Evolutionary conservation across 2,329 filamentous ascomycete species (phyloP).

Genomic region (Botrytis byssoidea): DNA sequence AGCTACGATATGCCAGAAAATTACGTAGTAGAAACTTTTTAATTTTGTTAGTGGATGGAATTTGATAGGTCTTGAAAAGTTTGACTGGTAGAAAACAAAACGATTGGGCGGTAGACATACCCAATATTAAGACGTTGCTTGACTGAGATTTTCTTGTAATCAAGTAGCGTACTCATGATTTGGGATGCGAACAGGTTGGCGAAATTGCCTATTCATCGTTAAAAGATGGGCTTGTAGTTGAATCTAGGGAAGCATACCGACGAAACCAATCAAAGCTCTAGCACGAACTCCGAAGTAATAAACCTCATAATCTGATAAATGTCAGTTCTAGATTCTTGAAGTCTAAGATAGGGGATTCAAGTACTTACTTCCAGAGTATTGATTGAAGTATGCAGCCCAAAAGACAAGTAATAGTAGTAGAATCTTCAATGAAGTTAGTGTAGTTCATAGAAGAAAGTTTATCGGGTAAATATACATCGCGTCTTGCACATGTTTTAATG

Average conservation of each 20-base stretch:
- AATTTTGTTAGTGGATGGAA: background rate
- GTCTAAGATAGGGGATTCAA: background rate
- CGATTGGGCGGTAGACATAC: background rate
- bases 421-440: background rate
- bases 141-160: conserved; percentile 9
- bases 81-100: background rate
- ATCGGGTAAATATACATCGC: background rate
- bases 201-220: background rate
- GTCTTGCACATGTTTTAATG: conserved; percentile 1
- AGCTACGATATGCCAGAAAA: conserved; percentile 54
- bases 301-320: background rate
- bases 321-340: background rate
- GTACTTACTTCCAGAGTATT: conserved; percentile 2
- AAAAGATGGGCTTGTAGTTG: no score
- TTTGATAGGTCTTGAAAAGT: background rate
- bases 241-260: background rate
- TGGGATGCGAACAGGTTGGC: background rate
- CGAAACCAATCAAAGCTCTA: background rate
- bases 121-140: conserved; percentile 9
- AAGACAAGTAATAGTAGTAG: background rate
- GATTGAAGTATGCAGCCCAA: conserved; percentile 8
- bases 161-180: conserved; percentile 10
- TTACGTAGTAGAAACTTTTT: conserved; percentile 49
- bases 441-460: no score
- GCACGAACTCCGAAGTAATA: conserved; percentile 11